phyloP scores from a whole-genome alignment of 345 rosid species.

The Turnera subulata region DNA sequence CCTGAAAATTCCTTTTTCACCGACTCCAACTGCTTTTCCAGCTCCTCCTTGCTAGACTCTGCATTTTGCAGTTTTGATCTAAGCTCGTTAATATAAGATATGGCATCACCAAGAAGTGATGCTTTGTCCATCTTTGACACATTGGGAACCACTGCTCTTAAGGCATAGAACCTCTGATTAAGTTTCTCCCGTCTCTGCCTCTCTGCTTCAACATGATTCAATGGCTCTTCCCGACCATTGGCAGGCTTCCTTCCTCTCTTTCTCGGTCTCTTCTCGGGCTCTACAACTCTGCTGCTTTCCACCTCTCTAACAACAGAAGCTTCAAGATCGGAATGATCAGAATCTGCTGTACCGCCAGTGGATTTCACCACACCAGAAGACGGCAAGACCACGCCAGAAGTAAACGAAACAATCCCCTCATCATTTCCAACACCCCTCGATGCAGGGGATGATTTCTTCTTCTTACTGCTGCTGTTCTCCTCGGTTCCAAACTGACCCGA shows the following conservation, averaged over 20 bases:
- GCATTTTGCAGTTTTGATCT: slow-evolving; percentile 49
- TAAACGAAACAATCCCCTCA: slow-evolving; percentile 80
- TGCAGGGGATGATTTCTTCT: slow-evolving; percentile 49
- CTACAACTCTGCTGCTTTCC: slow-evolving; percentile 55
- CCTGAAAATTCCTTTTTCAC: slow-evolving; percentile 41
- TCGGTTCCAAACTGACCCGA: slow-evolving; percentile 41
- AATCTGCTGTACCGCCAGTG: slow-evolving; percentile 56
- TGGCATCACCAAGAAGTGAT: slow-evolving; percentile 87
- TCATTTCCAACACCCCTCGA: slow-evolving; percentile 67
- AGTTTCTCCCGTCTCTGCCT: slow-evolving; percentile 97
- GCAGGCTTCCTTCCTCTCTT: slow-evolving; percentile 97
- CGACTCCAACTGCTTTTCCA: slow-evolving; percentile 59
- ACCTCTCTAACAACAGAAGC: slow-evolving; percentile 76
- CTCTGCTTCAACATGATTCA: slow-evolving; percentile 98
- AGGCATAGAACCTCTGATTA: slow-evolving; percentile 76
- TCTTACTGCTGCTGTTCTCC: slow-evolving; percentile 57
- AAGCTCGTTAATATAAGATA: slow-evolving; percentile 83
- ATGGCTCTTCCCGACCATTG: slow-evolving; percentile 89
- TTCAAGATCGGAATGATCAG: slow-evolving; percentile 92
- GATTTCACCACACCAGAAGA: slow-evolving; percentile 55
- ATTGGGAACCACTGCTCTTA: slow-evolving; percentile 90
- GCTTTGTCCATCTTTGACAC: slow-evolving; percentile 99
- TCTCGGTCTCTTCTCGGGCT: slow-evolving; percentile 75
- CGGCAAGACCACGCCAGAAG: slow-evolving; percentile 59
- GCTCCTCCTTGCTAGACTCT: slow-evolving; percentile 58